Percentiles rank a stretch among this genome's conserved stretches.
Conservation (phyloP, 768 basidiomycete species). For the Mycena rosella region DNA sequence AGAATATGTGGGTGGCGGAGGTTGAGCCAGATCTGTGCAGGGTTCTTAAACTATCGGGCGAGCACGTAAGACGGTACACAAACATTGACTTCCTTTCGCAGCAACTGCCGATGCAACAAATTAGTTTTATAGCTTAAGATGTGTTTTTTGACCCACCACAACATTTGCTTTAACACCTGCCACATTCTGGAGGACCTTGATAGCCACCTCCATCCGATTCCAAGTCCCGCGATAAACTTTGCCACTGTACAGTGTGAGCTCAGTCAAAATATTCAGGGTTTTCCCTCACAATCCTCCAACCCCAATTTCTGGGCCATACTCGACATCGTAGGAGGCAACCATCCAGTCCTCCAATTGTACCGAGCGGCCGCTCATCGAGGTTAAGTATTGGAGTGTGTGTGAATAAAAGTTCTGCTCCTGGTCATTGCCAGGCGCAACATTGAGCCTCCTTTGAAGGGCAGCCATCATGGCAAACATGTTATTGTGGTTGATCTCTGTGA, state of each 20-base stretch:
- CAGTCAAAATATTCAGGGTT: background rate
- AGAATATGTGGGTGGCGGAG: slow-evolving; percentile 66
- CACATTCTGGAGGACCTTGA: no score
- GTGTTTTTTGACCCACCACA: background rate
- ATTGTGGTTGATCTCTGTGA: slow-evolving; percentile 14
- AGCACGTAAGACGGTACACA: background rate
- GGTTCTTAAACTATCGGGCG: background rate
- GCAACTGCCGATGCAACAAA: no score
- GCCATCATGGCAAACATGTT: slow-evolving; percentile 12
- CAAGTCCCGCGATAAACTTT: slow-evolving; percentile 17
- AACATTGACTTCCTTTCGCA: background rate
- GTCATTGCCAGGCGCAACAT: background rate
- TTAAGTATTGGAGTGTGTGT: slow-evolving; percentile 18
- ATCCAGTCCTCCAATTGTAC: background rate
- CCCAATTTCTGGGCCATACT: background rate
- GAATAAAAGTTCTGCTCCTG: slow-evolving; percentile 1
- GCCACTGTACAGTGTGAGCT: background rate
- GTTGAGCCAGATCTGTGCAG: background rate
- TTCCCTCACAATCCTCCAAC: background rate
- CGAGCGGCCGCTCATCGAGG: background rate
- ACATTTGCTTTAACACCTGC: background rate
- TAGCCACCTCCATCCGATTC: slow-evolving; percentile 19
- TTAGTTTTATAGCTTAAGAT: background rate
- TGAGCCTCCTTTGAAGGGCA: background rate
- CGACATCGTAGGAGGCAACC: background rate